A percentile compares a stretch with the other conserved stretches of the same genome.
Conservation (phyloP, 768 basidiomycete genomes). For the Gyrodon lividus region DNA sequence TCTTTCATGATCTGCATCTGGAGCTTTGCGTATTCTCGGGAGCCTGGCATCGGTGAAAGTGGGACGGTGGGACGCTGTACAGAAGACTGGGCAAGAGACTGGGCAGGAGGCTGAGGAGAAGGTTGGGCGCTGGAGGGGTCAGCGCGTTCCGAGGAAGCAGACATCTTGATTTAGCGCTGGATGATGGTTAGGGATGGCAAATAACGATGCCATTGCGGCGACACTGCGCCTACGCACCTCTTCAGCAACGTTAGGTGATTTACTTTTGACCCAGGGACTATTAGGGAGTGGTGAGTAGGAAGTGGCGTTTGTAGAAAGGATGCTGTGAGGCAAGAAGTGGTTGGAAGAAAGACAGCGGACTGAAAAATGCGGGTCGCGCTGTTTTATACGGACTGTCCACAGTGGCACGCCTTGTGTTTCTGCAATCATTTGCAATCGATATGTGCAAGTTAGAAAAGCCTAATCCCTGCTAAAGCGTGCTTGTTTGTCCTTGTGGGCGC, state of each 20-base stretch:
- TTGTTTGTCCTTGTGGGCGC: conserved; percentile 51
- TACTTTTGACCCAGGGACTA: not conserved
- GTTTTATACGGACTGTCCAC: conserved; percentile 29
- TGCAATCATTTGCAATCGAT: conserved; percentile 33
- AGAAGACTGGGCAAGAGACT: not conserved
- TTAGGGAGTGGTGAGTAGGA: not conserved
- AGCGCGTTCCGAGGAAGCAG: not conserved
- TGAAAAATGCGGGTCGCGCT: not conserved
- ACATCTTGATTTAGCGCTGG: conserved; percentile 15
- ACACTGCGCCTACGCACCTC: not conserved
- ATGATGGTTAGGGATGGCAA: not conserved
- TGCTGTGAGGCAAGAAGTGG: not conserved
- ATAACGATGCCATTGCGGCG: not conserved
- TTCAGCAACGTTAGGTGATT: not conserved
- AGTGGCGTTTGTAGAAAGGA: not conserved
- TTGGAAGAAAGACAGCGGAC: conserved; percentile 2
- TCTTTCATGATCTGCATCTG: conserved; percentile 18
- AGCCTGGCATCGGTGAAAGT: conserved; percentile 18
- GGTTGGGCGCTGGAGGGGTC: not conserved
- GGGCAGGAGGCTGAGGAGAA: conserved; percentile 12
- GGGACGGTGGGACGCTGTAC: not conserved
- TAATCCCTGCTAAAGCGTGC: conserved; percentile 30
- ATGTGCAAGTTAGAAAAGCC: conserved; percentile 16
- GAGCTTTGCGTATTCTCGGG: conserved; percentile 16
- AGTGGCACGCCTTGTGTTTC: conserved; percentile 26